Base-by-base conservation (phyloP, 306 rosid species). In the Dryas drummondii region DNA sequence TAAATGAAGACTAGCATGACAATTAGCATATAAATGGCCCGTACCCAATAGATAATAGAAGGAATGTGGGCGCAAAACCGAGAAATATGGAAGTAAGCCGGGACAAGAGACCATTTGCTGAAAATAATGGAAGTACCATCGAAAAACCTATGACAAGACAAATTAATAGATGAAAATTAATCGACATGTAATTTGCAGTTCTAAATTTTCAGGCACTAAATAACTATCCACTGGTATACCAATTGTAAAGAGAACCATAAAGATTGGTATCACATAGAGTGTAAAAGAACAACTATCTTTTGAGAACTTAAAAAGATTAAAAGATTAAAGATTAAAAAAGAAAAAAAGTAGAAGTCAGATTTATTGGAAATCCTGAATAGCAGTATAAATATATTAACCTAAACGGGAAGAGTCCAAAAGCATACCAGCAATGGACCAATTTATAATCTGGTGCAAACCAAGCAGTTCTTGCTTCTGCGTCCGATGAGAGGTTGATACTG, bases 11-110 rank as follows among this genome's bases (percentile, higher is more conserved):
- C 66, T 14, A 79, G 15, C 6, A 77, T 26, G 53, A 69, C 10
- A 62, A 50, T 27, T 51, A n/a, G 67, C 72, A 12, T 42, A 73
- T 57, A 32, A 72, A 78, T 45, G 71, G 62, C 78, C 74, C 17
- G 75, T 90, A 93, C 98, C 98, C 98, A 59, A 93, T 93, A 78
- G 98, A 93, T 58, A 93, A 90, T 75, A 93, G 94, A 83, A 92
- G 96, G 87, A 93, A 93, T 47, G 94, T 71, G 68, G 96, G 96
- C 0, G 98, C 96, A 83, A 90, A 92, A 81, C 98, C 98, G 46
- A 92, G 94, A 81, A 88, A 90, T 84, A 92, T 88, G 72, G 98
- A 88, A 70, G 88, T 87, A 55, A 92, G 94, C 71, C 98, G 81
- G 59, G 98, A 87, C 80, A 92, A 82, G 81, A 92, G 88, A 70